Base-by-base conservation (phyloP, 805 yeast species). In the Metschnikowia picachoensis region DNA sequence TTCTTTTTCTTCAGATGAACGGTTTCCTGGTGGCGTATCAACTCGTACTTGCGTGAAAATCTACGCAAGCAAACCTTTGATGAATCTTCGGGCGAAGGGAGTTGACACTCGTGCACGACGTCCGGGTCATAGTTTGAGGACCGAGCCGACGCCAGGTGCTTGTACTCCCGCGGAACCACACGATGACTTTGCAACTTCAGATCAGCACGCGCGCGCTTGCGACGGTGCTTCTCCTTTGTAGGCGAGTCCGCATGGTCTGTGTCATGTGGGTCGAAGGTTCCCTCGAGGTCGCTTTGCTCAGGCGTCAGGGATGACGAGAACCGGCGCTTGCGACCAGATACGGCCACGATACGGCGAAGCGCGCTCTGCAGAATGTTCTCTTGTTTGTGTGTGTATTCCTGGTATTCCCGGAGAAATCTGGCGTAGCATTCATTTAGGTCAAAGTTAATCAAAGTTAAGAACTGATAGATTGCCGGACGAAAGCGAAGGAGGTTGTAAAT, bases 1-100 rank as follows among this genome's bases (percentile, higher is more conserved):
- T 86, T 86, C 67, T 92, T 85, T 62, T 84, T 85, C 39, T 86
- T 76, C 1, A 97, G 94, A 65, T 92, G 99, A 44, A 92, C 91
- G 0, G 98, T 94, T 60, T 92, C 96, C 65, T 92, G 97, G 66
- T 92, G 99, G 58, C 99, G 80, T 25, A 91, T 85, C 60, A 92
- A 74, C 70, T 92, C 99, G 62, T 92, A 92, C 15, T 97, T 95
- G 42, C 77, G 59, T 17, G 75, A 68, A 50, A 72, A 72, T 28
- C 76, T 58, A 39, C 77, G 67, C 49, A 70, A 59, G 47, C 77
- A 72, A 41, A 67, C 49, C 50, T 64, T 64, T 32, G 62, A 60
- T 3, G 74, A 70, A 39, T 69, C 75, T 43, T 71, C 77, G 5
- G 75, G 68, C 2, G 73, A 67, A 3, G 76, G 71, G 31, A 72